Base-by-base conservation (phyloP, 73 alveolate genomes). In the Paraurostyla sp. region DNA sequence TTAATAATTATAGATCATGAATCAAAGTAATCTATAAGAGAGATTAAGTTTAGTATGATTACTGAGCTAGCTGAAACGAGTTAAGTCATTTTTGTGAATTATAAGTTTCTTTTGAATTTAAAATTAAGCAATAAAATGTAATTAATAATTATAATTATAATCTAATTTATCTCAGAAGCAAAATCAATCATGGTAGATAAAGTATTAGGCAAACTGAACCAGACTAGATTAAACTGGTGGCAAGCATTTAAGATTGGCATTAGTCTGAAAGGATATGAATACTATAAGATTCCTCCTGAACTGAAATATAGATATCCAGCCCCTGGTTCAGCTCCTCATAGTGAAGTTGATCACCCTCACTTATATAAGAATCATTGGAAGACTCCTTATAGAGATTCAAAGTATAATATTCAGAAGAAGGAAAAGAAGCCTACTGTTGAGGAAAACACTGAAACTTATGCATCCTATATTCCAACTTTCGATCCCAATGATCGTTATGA, bases 241-340 rank as follows among this genome's bases (percentile, higher is more conserved):
- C 58, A 84, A 33, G 96, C 92, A 23, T 46, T 91, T 83, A 91
- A 91, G 83, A 40, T 9, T 3, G 83, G 63, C 15, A 60, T 63
- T n/a, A 69, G 68, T 15, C 29, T 83, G 50, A 78, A 68, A 58
- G 96, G 96, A n/a, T 91, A 91, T 85, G 51, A 84, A 22, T 91
- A 91, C 91, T 91, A 91, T 50, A 23, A 62, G 65, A 87, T 88
- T 16, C 96, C 96, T 18, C 43, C 62, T 36, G 96, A 91, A 59
- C n/a, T 91, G 30, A 91, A 91, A 58, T 91, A 71, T 83, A 91
- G 96, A 59, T 91, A 91, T 80, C 96, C 96, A 25, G 96, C 96
- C 16, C 96, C 96, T 25, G 96, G 96, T 48, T 83, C 93, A 18
- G 36, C 27, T 22, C 76, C 92, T 4, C 58, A 54, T 4, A 71